A percentile compares a stretch with the other conserved stretches of the same genome.
phyloP scores from a whole-genome alignment of 139 green algal genomes.

The Pseudopediastrum boryanum region DNA sequence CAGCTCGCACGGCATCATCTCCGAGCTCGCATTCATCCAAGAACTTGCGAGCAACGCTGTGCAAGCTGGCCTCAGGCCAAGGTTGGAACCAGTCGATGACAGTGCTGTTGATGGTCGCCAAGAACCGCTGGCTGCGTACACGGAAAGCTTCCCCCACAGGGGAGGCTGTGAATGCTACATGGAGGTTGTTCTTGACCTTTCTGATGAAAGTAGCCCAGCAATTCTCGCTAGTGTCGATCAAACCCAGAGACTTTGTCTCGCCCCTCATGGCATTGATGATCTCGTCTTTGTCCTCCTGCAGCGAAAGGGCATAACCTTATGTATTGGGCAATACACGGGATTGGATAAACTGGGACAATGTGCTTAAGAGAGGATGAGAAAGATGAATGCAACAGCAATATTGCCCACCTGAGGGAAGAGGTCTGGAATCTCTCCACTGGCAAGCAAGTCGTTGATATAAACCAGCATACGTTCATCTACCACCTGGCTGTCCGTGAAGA shows the following conservation, averaged over 20 bases:
- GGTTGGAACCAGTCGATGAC: conserved; percentile 87
- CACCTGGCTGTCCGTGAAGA: conserved; percentile 78
- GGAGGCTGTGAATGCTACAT: conserved; percentile 87
- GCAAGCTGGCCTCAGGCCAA: conserved; percentile 81
- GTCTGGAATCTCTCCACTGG: conserved; percentile 85
- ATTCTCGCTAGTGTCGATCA: conserved; percentile 84
- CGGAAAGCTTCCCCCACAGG: conserved; percentile 91
- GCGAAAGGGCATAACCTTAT: background rate
- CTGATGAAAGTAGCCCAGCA: conserved; percentile 87
- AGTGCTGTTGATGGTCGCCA: conserved; percentile 87
- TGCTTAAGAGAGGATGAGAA: too few relatives aligned
- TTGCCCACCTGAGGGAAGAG: conserved; percentile 75
- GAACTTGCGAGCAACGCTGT: conserved; percentile 84
- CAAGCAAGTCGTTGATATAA: conserved; percentile 89
- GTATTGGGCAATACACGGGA: too few relatives aligned
- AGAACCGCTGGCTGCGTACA: conserved; percentile 78
- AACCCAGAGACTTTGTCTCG: conserved; percentile 80
- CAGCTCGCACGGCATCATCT: conserved; percentile 60
- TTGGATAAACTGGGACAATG: too few relatives aligned
- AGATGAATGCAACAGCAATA: too few relatives aligned
- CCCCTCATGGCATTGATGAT: conserved; percentile 85
- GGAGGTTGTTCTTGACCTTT: conserved; percentile 78
- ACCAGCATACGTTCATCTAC: conserved; percentile 90
- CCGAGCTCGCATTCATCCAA: conserved; percentile 72
- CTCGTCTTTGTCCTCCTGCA: conserved; percentile 86